These are phyloP conservation scores for Pseudogymnoascus sp. DNA, from an alignment of 2,329 filamentous ascomycete species.

Conservation along the genomic window DNA sequence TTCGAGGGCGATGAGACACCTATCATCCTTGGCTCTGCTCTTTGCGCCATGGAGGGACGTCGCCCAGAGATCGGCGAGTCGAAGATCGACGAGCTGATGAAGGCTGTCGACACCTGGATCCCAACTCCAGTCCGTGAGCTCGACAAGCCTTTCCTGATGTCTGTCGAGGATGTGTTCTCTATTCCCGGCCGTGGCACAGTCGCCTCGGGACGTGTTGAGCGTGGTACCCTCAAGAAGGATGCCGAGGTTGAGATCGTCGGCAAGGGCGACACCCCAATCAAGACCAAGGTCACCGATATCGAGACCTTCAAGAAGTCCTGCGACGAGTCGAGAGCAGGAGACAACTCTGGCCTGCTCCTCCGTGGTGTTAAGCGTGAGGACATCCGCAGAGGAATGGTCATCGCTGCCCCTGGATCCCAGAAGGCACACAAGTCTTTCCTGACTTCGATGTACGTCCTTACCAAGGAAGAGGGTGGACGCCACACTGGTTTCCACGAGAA, in stretches of 20 bases:
- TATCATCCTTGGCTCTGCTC: conserved; percentile 92
- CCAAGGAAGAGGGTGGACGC: conserved; percentile 95
- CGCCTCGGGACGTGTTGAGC: conserved; percentile 93
- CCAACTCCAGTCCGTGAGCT: conserved; percentile 88
- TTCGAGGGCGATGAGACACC: conserved; percentile 98
- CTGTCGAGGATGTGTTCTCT: conserved; percentile 87
- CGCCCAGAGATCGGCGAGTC: conserved; percentile 75
- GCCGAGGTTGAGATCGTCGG: conserved; percentile 90
- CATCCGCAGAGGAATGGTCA: conserved; percentile 87
- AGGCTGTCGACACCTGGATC: conserved; percentile 91
- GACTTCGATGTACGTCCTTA: conserved; percentile 91
- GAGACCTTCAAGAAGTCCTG: conserved; percentile 99
- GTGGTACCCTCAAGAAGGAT: conserved; percentile 88
- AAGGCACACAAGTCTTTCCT: conserved; percentile 90
- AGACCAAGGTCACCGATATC: conserved; percentile 99
- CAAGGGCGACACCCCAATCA: conserved; percentile 72
- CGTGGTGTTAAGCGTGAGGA: conserved; percentile 96
- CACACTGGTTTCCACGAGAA: conserved; percentile 93
- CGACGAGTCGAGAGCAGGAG: conserved; percentile 89
- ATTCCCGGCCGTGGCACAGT: conserved; percentile 93
- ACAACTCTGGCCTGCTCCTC: conserved; percentile 96
- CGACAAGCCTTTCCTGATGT: conserved; percentile 99
- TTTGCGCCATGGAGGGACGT: conserved; percentile 85
- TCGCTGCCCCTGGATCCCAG: conserved; percentile 72
- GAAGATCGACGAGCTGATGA: conserved; percentile 87